Conservation (phyloP, 2,329 filamentous ascomycete genomes). For the Sporothrix brunneoviolacea region DNA sequence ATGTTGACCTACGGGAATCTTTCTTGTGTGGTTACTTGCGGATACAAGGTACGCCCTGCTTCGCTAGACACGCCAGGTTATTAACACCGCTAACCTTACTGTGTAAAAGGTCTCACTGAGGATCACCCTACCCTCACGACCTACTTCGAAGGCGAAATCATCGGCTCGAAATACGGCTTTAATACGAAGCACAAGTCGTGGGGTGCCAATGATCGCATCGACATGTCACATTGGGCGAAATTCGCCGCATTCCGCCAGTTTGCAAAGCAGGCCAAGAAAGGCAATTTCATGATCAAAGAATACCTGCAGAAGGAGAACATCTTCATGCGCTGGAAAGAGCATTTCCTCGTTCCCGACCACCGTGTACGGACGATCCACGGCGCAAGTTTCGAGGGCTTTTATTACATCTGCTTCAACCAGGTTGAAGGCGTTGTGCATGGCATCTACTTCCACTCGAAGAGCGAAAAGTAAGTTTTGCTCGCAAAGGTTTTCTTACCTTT, state of each 20-base stretch:
- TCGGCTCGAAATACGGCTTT: slow-evolving; percentile 92
- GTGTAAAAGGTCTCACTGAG: slow-evolving; percentile 68
- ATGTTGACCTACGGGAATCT: slow-evolving; percentile 89
- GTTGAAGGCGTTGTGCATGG: slow-evolving; percentile 77
- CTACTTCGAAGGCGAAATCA: slow-evolving; percentile 97
- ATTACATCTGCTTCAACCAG: slow-evolving; percentile 99
- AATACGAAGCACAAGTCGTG: slow-evolving; percentile 81
- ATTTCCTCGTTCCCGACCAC: slow-evolving; percentile 94
- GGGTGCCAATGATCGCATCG: slow-evolving; percentile 87
- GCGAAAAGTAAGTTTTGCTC: slow-evolving; percentile 70
- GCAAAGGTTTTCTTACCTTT: neutral
- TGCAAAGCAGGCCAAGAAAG: slow-evolving; percentile 50
- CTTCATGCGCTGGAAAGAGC: slow-evolving; percentile 99
- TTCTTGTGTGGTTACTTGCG: slow-evolving; percentile 91
- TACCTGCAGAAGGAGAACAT: slow-evolving; percentile 77
- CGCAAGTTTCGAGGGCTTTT: slow-evolving; percentile 96
- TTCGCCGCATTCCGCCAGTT: slow-evolving; percentile 83
- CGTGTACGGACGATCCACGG: slow-evolving; percentile 84
- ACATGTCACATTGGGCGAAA: slow-evolving; percentile 86
- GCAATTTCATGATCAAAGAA: slow-evolving; percentile 56
- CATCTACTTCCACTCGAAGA: slow-evolving; percentile 97
- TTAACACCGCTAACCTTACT: too few relatives aligned
- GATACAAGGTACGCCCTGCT: slow-evolving; percentile 86
- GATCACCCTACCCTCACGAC: slow-evolving; percentile 97
- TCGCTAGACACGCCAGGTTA: too few relatives aligned